These are phyloP conservation scores for Penicillium flavigenum DNA, from an alignment of 495 filamentous ascomycete species.

Conservation along the genomic window DNA sequence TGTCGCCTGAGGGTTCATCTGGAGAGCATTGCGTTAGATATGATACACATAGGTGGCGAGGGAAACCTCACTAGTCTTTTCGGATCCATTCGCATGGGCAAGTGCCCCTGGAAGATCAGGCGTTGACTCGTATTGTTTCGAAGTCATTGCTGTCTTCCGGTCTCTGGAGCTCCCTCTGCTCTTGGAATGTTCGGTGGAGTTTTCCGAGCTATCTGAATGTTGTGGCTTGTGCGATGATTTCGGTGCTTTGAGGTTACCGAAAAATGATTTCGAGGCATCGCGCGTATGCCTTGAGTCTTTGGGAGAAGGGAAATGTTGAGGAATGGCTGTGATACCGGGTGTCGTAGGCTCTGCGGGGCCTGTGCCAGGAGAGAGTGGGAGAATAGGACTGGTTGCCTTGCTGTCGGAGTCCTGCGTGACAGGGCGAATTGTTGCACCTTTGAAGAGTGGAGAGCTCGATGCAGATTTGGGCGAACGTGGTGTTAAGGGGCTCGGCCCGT, in stretches of 20 bases:
- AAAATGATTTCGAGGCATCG: conserved; percentile 56
- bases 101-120: conserved; percentile 42
- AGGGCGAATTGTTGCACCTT: conserved; percentile 46
- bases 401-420: conserved; percentile 43
- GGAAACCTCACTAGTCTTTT: conserved; percentile 32
- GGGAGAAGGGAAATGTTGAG: conserved; percentile 53
- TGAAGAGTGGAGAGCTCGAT: conserved; percentile 44
- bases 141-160: conserved; percentile 34
- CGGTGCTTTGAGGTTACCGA: conserved; percentile 55
- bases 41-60: not conserved
- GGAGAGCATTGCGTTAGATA: conserved; percentile 17
- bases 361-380: conserved; percentile 33
- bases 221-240: conserved; percentile 51
- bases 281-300: conserved; percentile 50
- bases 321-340: conserved; percentile 54
- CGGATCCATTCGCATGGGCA: conserved; percentile 30
- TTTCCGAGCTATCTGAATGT: conserved; percentile 42
- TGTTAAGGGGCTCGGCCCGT: conserved; percentile 43
- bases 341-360: conserved; percentile 36
- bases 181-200: conserved; percentile 42
- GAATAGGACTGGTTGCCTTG: conserved; percentile 36
- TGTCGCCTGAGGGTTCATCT: conserved; percentile 27
- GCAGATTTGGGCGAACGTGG: conserved; percentile 45
- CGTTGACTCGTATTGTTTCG: conserved; percentile 42
- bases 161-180: conserved; percentile 48